These are phyloP conservation scores for Xylariales sp. DNA, from an alignment of 2,329 filamentous ascomycete genomes.

Conservation along the genomic window DNA sequence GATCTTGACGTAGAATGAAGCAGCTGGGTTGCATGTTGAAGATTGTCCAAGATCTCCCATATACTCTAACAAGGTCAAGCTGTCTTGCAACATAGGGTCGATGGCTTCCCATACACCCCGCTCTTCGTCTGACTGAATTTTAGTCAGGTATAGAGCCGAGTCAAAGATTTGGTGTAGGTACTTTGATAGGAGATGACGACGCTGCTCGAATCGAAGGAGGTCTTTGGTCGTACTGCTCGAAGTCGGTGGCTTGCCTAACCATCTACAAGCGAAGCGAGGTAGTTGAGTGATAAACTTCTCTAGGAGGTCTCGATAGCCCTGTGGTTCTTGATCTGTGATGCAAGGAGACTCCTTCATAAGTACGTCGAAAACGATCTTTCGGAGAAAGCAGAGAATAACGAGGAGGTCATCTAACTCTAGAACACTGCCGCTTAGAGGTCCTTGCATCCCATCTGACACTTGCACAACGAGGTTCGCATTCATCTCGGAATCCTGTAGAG, in stretches of 20 bases:
- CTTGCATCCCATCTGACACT: conserved; percentile 67
- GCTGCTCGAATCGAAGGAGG: conserved; percentile 70
- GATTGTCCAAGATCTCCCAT: conserved; percentile 56
- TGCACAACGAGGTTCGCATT: conserved; percentile 59
- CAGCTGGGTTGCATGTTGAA: conserved; percentile 47
- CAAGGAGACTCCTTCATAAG: conserved; percentile 49
- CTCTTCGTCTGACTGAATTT: conserved; percentile 61
- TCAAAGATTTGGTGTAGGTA: conserved; percentile 69
- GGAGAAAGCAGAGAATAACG: conserved; percentile 64
- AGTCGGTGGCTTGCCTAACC: conserved; percentile 68
- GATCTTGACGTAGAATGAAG: conserved; percentile 71
- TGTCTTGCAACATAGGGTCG: conserved; percentile 69
- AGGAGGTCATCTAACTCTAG: conserved; percentile 71
- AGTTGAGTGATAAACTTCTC: conserved; percentile 68
- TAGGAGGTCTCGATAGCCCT: conserved; percentile 53
- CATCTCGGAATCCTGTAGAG: conserved; percentile 59
- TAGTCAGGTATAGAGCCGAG: conserved; percentile 67
- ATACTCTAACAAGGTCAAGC: conserved; percentile 63
- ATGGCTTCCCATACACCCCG: conserved; percentile 64
- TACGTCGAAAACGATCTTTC: conserved; percentile 65
- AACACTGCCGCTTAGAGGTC: conserved; percentile 68
- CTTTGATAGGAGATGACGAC: conserved; percentile 64
- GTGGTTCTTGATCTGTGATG: conserved; percentile 25
- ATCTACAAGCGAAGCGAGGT: conserved; percentile 70
- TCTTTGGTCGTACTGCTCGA: conserved; percentile 66